phyloP scores from a whole-genome alignment of 371 early-diverging fungal species.

The Lichtheimia hyalospora region DNA sequence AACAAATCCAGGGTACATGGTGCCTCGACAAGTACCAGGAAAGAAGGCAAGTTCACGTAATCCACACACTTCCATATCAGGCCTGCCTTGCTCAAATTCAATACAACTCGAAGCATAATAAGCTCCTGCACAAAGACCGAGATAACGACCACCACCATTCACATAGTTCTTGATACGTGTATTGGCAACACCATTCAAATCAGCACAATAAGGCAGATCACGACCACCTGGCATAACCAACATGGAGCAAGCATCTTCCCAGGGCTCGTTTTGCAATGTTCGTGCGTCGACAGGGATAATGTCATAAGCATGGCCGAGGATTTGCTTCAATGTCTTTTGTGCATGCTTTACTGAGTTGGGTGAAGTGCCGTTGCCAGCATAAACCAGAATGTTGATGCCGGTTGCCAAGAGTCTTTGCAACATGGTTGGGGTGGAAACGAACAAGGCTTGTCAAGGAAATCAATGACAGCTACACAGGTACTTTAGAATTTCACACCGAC shows the following conservation, averaged over 20 bases:
- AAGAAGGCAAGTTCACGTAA: conserved; percentile 74
- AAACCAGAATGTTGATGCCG: conserved; percentile 84
- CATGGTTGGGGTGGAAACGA: no score
- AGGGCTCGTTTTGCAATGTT: conserved; percentile 74
- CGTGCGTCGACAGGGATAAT: conserved; percentile 78
- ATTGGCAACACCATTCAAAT: conserved; percentile 63
- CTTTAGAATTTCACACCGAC: no score
- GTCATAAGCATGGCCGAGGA: conserved; percentile 82
- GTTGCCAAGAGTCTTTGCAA: not conserved
- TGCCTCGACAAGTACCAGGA: conserved; percentile 72
- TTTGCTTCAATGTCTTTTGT: conserved; percentile 59
- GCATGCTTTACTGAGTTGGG: conserved; percentile 67
- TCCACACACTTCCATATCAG: conserved; percentile 69
- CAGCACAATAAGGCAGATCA: conserved; percentile 77
- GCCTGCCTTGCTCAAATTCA: conserved; percentile 75
- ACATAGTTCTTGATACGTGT: conserved; percentile 73
- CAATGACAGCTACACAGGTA: no score
- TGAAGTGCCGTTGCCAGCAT: conserved; percentile 78
- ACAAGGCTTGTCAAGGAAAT: no score
- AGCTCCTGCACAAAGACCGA: conserved; percentile 94
- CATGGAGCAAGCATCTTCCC: conserved; percentile 81
- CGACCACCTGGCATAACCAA: conserved; percentile 92
- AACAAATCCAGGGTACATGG: conserved; percentile 75
- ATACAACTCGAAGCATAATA: conserved; percentile 76
- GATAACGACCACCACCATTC: conserved; percentile 76